Evolutionary conservation across 2,329 filamentous ascomycete genomes (phyloP).

Genomic region (Lachnellula suecica): DNA sequence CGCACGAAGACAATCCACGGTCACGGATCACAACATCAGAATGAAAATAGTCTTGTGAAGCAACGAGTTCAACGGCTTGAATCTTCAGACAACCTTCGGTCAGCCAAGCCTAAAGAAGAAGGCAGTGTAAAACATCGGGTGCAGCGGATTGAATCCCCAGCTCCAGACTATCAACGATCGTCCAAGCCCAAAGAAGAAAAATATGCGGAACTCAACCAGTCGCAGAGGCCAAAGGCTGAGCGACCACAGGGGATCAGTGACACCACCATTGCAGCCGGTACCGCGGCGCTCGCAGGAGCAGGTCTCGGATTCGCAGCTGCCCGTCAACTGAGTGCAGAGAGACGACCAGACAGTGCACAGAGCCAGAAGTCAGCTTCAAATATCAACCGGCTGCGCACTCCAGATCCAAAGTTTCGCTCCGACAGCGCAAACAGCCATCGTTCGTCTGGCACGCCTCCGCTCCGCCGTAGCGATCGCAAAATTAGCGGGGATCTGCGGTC

Average conservation of each 20-base stretch:
- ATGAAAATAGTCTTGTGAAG: slow-evolving; percentile 10
- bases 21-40: not conserved
- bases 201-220: slow-evolving; percentile 27
- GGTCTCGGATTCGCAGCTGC: slow-evolving; percentile 30
- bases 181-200: slow-evolving; percentile 23
- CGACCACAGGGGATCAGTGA: slow-evolving; percentile 23
- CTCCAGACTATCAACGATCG: slow-evolving; percentile 5
- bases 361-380: slow-evolving; percentile 29
- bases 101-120: not conserved
- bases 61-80: slow-evolving; percentile 26
- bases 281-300: slow-evolving; percentile 24
- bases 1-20: slow-evolving; percentile 1
- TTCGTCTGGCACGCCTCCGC: slow-evolving; percentile 60
- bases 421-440: slow-evolving; percentile 59
- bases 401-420: slow-evolving; percentile 48
- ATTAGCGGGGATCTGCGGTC: slow-evolving; percentile 76
- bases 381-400: slow-evolving; percentile 32
- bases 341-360: slow-evolving; percentile 27
- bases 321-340: slow-evolving; percentile 30
- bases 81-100: slow-evolving; percentile 16
- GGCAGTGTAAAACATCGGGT: slow-evolving; percentile 1
- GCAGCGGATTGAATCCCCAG: slow-evolving; percentile 5
- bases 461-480: slow-evolving; percentile 66
- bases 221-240: slow-evolving; percentile 23
- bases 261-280: slow-evolving; percentile 20